Base-by-base conservation (phyloP, 495 filamentous ascomycete genomes). In the Penicillium bialowiezense region DNA sequence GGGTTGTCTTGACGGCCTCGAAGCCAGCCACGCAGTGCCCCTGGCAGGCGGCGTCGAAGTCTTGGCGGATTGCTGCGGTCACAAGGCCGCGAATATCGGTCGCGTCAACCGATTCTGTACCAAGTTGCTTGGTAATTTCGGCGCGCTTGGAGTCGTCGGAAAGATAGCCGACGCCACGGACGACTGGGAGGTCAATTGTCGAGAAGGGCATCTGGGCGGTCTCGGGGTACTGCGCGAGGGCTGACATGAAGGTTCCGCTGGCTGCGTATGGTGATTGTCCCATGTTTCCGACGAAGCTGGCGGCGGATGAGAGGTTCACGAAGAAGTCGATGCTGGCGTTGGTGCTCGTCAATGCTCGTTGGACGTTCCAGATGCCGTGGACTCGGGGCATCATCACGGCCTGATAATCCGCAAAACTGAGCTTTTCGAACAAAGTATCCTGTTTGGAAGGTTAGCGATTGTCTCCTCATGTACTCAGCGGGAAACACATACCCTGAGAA, bases 281-380 rank as follows among this genome's bases (percentile, higher is more conserved):
- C 15, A 59, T 43, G n/a, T 68, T 62, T 14, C 74, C 77, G 7
- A 76, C 56, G 8, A 75, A 58, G 15, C 72, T 70, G 21, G 63
- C 59, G 1, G 68, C 58, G 5, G 72, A 76, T 2, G 72, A 75
- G 4, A 75, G 63, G 17, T 73, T 68, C 38, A 76, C 50, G 54
- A 82, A 81, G 68, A 82, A 83, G 43, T 80, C 77, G 3, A 79
- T 55, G 3, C 52, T 49, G 1, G 37, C 39, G 7, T 61, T 51
- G 13, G 45, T 51, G 7, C 8, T 42, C 28, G 19, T 52, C 9
- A 86, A 67, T 3, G 69, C 58, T 26, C 74, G 63, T 59, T 87
- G 83, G 40, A 87, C 65, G 58, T 85, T 79, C 68, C 64, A 72
- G 3, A 76, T 68, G 13, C 79, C 79, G 5, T 71, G 48, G 2